Evolutionary conservation across 257 asterid genomes (phyloP), one percentile per base, ranked within the genome.

Genomic region (Leonotis leonurus): DNA sequence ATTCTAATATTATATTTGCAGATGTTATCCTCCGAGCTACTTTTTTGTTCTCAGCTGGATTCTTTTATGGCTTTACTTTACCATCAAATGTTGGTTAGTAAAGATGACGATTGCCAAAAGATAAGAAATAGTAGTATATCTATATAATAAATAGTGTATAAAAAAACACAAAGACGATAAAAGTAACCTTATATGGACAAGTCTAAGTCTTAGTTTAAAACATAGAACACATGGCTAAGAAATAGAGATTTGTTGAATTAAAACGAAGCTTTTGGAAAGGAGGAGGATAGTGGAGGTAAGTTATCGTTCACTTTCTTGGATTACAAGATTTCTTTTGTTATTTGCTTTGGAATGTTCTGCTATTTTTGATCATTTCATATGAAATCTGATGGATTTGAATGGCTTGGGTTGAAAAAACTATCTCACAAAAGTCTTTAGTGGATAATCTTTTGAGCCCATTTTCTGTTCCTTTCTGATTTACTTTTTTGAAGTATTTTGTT

Each of bases 261-360:
- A 44, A 50, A 8, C 52, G 80, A 73, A 73, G 70, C 9, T 77
- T 70, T 75, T 58, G 8, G 27, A 37, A 57, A 50, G 7, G 49
- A 17, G 45, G 40, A 32, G 64, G 14, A 21, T 57, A 55, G 64
- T 56, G 61, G 68, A 43, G 78, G 80, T 67, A 73, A 65, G 70
- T 70, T 73, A 57, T 13, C 67, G 20, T 49, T 39, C 60, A 27
- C 26, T 67, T 68, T 70, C 68, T 56, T 70, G 6, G 24, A 46
- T 44, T 61, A 44, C 50, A 72, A 76, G 71, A 40, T n/a, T n/a
- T n/a, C 44, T 40, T n/a, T 21, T 7, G 6, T 22, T 54, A 27
- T 5, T 46, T 17, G 36, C 56, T 29, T 22, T 64, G 22, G 73
- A 62, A 60, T 52, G 62, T 73, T 75, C 74, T 61, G 39, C 56